These are phyloP conservation scores for Carex scoparia DNA, from an alignment of 176 grass and related monocot species.

Conservation along the genomic window DNA sequence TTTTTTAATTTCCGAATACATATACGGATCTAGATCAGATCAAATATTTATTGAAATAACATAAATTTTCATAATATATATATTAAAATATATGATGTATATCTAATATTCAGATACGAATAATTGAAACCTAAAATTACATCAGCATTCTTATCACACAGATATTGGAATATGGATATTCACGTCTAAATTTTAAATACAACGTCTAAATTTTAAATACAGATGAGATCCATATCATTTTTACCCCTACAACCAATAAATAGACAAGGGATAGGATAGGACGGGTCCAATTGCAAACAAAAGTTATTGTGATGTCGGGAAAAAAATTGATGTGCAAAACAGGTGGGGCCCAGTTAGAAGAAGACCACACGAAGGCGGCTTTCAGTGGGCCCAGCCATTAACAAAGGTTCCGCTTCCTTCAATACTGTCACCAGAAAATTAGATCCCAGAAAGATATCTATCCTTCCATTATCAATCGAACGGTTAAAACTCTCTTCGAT, in stretches of 20 bases:
- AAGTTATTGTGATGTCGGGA: neutral
- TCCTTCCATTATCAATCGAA: neutral
- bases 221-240: too few species aligned
- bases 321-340: neutral
- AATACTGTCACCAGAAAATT: neutral
- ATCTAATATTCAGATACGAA: too few species aligned
- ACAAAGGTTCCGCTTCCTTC: neutral
- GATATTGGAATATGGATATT: too few species aligned
- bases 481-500: neutral
- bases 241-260: neutral
- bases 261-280: neutral
- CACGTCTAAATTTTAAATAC: too few species aligned
- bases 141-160: too few species aligned
- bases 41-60: too few species aligned
- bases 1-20: too few species aligned
- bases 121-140: too few species aligned
- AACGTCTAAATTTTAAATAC: too few species aligned
- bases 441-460: neutral
- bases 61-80: too few species aligned
- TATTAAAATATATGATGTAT: too few species aligned
- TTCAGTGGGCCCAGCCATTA: neutral
- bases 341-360: slow-evolving; percentile 1
- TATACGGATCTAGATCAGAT: too few species aligned
- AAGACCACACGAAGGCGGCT: slow-evolving; percentile 3
- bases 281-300: neutral